Evolutionary conservation across 768 basidiomycete genomes (phyloP).

Genomic region (Pleurotus eryngii): DNA sequence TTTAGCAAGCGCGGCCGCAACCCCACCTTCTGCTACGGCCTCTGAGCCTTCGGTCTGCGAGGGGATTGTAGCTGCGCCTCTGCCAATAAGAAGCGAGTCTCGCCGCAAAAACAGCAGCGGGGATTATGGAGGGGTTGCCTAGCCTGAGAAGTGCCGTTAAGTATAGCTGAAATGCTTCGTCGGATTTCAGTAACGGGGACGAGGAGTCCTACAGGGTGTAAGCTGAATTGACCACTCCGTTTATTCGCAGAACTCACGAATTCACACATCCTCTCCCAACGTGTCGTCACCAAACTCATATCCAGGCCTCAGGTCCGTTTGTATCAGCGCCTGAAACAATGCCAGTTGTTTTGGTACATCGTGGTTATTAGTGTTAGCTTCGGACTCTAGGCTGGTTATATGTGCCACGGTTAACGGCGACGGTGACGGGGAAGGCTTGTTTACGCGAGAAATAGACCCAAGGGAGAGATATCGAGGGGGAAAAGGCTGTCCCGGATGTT

Average conservation of each 20-base stretch:
- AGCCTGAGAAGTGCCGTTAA: slow-evolving; percentile 61
- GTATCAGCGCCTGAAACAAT: slow-evolving; percentile 62
- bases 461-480: slow-evolving; percentile 30
- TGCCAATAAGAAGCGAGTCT: slow-evolving; percentile 54
- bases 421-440: slow-evolving; percentile 43
- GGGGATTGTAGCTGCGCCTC: slow-evolving; percentile 14
- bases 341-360: slow-evolving; percentile 69
- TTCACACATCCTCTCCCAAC: slow-evolving; percentile 84
- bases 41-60: slow-evolving; percentile 10
- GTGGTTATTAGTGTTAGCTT: slow-evolving; percentile 70
- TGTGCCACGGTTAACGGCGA: slow-evolving; percentile 65
- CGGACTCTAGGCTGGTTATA: slow-evolving; percentile 72
- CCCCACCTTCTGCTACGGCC: slow-evolving; percentile 1
- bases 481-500: not conserved
- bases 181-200: slow-evolving; percentile 68
- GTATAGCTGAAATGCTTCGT: slow-evolving; percentile 76
- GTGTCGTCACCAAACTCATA: slow-evolving; percentile 71
- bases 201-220: slow-evolving; percentile 48
- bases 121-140: slow-evolving; percentile 53
- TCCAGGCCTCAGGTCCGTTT: slow-evolving; percentile 62
- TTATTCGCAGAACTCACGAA: slow-evolving; percentile 51
- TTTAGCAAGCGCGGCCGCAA: slow-evolving; percentile 3
- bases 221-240: slow-evolving; percentile 6
- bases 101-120: slow-evolving; percentile 65
- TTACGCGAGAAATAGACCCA: slow-evolving; percentile 44